phyloP scores from a whole-genome alignment of 805 yeast species.

The Jamesozyma gamospora region DNA sequence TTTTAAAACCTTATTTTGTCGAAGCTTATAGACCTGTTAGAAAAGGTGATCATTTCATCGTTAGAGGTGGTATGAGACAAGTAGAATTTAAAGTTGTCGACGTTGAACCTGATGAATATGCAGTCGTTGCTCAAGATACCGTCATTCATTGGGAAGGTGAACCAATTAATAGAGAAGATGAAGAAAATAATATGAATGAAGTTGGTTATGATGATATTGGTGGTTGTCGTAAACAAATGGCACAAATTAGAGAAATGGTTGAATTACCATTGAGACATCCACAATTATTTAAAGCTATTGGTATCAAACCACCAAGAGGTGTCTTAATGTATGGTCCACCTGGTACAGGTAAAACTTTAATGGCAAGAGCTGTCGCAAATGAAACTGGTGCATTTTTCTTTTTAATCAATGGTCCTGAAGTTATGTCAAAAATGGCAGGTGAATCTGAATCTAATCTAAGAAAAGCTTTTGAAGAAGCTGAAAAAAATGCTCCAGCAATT shows the following conservation, averaged over 20 bases:
- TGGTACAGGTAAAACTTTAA: conserved; percentile 98
- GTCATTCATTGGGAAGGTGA: conserved; percentile 98
- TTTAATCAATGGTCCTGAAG: conserved; percentile 97
- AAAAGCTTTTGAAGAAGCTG: conserved; percentile 98
- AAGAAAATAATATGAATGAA: conserved; percentile 85
- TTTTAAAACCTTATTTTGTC: conserved; percentile 93
- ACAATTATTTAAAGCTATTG: conserved; percentile 92
- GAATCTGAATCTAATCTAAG: conserved; percentile 95
- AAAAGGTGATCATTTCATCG: conserved; percentile 92
- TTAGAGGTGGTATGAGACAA: conserved; percentile 98
- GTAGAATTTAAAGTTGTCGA: conserved; percentile 98
- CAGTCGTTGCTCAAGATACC: conserved; percentile 97
- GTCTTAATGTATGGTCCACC: conserved; percentile 98
- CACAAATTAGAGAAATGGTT: conserved; percentile 96
- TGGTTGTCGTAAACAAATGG: conserved; percentile 98
- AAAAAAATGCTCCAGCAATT: conserved; percentile 95
- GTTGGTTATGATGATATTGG: conserved; percentile 99
- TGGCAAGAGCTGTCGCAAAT: conserved; percentile 99
- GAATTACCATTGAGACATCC: conserved; percentile 98
- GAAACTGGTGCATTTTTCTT: conserved; percentile 99
- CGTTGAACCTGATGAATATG: conserved; percentile 94
- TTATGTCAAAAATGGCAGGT: conserved; percentile 99
- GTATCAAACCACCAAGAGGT: conserved; percentile 98
- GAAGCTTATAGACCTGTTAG: conserved; percentile 98
- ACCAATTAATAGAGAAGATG: conserved; percentile 58